Percentiles rank a stretch among this genome's conserved stretches.
Evolutionary conservation across 108 stramenopile genomes (phyloP).

Genomic region (Discostella pseudostelligera): DNA sequence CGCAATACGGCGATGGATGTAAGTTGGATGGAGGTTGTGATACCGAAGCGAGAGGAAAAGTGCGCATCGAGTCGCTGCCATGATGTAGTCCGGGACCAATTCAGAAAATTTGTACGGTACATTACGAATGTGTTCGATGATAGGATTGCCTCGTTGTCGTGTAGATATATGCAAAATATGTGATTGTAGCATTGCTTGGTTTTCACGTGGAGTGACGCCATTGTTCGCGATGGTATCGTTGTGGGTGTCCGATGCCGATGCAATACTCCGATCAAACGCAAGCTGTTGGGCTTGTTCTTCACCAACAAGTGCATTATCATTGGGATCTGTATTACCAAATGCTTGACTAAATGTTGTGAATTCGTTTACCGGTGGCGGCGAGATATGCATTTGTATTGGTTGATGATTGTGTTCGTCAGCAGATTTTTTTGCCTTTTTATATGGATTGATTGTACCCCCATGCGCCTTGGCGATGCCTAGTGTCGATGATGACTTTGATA

Average conservation of each 20-base stretch:
- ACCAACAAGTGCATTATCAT: conserved; percentile 34
- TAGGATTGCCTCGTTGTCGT: conserved; percentile 73
- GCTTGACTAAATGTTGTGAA: conserved; percentile 58
- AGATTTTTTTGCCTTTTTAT: neutral
- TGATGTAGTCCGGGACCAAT: conserved; percentile 81
- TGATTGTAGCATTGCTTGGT: conserved; percentile 62
- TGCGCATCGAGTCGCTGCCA: conserved; percentile 65
- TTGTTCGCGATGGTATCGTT: conserved; percentile 1
- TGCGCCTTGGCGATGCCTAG: neutral
- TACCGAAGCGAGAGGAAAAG: conserved; percentile 76
- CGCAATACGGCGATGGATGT: conserved; percentile 63
- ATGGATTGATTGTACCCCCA: neutral
- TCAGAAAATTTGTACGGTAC: conserved; percentile 65
- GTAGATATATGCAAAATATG: conserved; percentile 73
- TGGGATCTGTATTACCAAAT: conserved; percentile 56
- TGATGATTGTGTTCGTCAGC: neutral
- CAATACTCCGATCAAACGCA: conserved; percentile 33
- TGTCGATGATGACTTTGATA: conserved; percentile 1
- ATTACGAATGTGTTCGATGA: conserved; percentile 69
- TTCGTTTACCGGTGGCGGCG: conserved; percentile 20
- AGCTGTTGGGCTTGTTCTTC: conserved; percentile 46
- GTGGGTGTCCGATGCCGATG: conserved; percentile 6
- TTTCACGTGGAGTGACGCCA: conserved; percentile 39
- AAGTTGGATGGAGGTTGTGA: conserved; percentile 71
- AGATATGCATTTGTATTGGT: neutral